A percentile compares a stretch with the other conserved stretches of the same genome.
These are phyloP conservation scores for Epichloe sibirici DNA, from an alignment of 2,329 filamentous ascomycete genomes.

Conservation along the genomic window DNA sequence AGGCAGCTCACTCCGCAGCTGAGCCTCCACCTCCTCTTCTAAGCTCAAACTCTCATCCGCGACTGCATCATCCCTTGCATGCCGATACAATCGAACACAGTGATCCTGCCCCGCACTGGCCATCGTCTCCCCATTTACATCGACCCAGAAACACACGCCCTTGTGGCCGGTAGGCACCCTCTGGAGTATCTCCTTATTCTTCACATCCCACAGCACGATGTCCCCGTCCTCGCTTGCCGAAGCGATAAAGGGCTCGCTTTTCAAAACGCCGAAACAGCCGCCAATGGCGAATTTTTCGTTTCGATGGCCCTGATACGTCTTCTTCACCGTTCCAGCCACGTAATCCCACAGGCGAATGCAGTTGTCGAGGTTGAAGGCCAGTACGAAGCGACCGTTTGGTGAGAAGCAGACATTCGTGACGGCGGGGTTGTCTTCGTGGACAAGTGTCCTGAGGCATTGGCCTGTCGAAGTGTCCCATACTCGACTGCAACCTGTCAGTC, in stretches of 20 bases:
- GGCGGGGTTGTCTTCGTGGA: constrained; percentile 90
- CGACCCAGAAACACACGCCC: constrained; percentile 55
- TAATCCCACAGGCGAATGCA: constrained; percentile 93
- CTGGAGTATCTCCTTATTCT: constrained; percentile 73
- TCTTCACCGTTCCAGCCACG: constrained; percentile 78
- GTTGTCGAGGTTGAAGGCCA: constrained; percentile 84
- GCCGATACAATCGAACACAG: constrained; percentile 37
- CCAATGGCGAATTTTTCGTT: constrained; percentile 79
- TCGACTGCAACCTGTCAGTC: constrained; percentile 36
- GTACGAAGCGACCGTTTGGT: constrained; percentile 84
- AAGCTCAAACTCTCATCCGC: neutral
- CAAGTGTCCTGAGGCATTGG: constrained; percentile 85
- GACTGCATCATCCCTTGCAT: constrained; percentile 8
- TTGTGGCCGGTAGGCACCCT: constrained; percentile 34
- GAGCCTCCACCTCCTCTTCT: neutral
- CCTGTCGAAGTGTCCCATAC: constrained; percentile 95
- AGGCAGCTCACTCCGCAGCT: constrained; percentile 3
- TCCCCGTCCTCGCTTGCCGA: constrained; percentile 81
- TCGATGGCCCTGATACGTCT: constrained; percentile 89
- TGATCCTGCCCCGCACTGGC: constrained; percentile 45
- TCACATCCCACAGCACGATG: constrained; percentile 83
- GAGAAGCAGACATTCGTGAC: constrained; percentile 85
- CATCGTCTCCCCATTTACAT: constrained; percentile 43
- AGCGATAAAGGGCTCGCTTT: constrained; percentile 49
- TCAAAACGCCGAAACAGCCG: constrained; percentile 61